Evolutionary conservation across 2,329 filamentous ascomycete species (phyloP), one percentile per base, ranked within the genome.

Genomic region (Anthostomella pinea): DNA sequence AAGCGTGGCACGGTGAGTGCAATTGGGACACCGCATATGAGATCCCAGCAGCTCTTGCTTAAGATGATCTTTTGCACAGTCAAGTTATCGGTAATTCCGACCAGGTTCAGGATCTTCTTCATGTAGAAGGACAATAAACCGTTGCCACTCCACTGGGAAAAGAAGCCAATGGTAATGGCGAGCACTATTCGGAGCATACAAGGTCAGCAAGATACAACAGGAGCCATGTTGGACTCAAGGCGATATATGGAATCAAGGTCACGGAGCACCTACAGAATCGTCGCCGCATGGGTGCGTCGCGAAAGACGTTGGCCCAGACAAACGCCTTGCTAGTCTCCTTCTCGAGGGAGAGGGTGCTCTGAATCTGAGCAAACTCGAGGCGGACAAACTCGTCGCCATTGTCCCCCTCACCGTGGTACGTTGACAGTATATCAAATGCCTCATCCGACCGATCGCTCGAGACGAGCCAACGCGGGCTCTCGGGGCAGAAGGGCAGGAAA

Each of bases 351-450:
- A 77, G 66, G 15, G 72, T 69, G 42, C 72, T 69, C 33, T 72
- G 65, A 52, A 77, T 77, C 51, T 79, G 70, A 11, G 71, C 70
- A 43, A 72, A 75, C 53, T 80, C 73, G 3, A 78, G 60, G 33
- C 69, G 65, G 3, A 79, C 76, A 42, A 78, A 70, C 6, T 71
- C 68, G 1, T 67, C 69, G 13, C 62, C 62, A 5, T 70, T 65
- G 35, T 72, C 67, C 3, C 77, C 78, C 46, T 82, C 69, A 11
- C 68, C 67, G 47, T 80, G 80, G 49, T 74, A 81, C 39, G 72
- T 75, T 11, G 68, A 64, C 41, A 84, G 67, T 6, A 77, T 70
- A 8, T 67, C 66, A 11, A 72, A 61, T 0, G 77, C 78, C 41
- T 81, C 68, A 13, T 79, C 74, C 5, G 65, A 60, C 13, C 74